A percentile compares a stretch with the other conserved stretches of the same genome.
Conservation (phyloP, 2,329 filamentous ascomycete genomes). For the Fusarium veterinarium region DNA sequence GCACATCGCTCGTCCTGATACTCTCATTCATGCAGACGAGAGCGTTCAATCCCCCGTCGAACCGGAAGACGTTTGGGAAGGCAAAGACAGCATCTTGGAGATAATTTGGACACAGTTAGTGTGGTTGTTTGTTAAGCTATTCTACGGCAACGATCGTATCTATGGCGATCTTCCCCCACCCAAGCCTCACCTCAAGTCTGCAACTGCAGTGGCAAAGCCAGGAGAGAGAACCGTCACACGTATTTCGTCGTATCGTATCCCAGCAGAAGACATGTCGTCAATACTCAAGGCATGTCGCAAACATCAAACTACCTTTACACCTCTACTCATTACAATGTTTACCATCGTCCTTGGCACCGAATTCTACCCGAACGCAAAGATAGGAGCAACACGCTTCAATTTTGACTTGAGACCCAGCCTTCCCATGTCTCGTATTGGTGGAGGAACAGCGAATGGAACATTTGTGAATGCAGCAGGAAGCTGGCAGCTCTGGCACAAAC, state of each 20-base stretch:
- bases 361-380: slow-evolving; percentile 38
- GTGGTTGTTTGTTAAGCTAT: neutral
- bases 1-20: neutral
- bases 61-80: neutral
- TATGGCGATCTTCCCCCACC: neutral
- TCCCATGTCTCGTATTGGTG: neutral
- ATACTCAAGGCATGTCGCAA: slow-evolving; percentile 35
- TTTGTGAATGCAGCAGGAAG: neutral
- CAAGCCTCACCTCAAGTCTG: neutral
- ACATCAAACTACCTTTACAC: slow-evolving; percentile 38
- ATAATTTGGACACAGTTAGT: neutral
- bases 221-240: slow-evolving; percentile 19
- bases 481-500: slow-evolving; percentile 10
- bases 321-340: slow-evolving; percentile 29
- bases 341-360: slow-evolving; percentile 31
- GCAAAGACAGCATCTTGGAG: neutral
- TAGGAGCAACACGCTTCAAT: slow-evolving; percentile 23
- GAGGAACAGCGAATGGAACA: neutral
- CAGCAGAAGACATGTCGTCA: neutral
- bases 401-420: slow-evolving; percentile 17
- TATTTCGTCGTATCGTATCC: slow-evolving; percentile 16
- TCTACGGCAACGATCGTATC: neutral
- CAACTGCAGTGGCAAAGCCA: neutral
- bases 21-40: neutral
- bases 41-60: neutral